Percentiles rank a stretch among this genome's conserved stretches.
Conservation (phyloP, 441 rosid species). For the Raphanus hybrid region DNA sequence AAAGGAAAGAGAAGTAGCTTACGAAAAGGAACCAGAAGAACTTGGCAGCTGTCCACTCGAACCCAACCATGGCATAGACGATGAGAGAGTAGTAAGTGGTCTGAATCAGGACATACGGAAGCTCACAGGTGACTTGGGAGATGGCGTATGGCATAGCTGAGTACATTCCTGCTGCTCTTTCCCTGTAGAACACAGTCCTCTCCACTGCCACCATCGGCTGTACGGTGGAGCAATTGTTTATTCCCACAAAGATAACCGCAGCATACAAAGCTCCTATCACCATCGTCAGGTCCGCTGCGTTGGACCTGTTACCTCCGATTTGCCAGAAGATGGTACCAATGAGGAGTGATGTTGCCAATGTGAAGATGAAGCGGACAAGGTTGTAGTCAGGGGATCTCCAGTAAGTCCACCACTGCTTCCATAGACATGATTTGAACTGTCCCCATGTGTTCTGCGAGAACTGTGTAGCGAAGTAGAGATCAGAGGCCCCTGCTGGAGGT, state of each 20-base stretch:
- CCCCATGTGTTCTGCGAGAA: constrained; percentile 25
- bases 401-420: constrained; percentile 29
- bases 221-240: constrained; percentile 20
- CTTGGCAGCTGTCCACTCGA: constrained; percentile 26
- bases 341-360: constrained; percentile 8
- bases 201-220: constrained; percentile 27
- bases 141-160: constrained; percentile 26
- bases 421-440: constrained; percentile 25
- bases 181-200: constrained; percentile 26
- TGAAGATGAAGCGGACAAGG: constrained; percentile 24
- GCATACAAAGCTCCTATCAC: constrained; percentile 21
- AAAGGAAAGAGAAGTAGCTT: constrained; percentile 21
- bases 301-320: constrained; percentile 15
- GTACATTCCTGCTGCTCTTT: constrained; percentile 25
- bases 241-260: not conserved
- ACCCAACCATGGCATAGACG: constrained; percentile 24
- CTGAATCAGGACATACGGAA: constrained; percentile 11
- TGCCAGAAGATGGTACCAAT: constrained; percentile 31
- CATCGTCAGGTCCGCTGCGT: constrained; percentile 16
- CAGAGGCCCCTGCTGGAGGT: constrained; percentile 18
- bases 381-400: constrained; percentile 22
- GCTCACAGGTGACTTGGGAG: constrained; percentile 27
- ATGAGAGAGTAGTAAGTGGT: constrained; percentile 22
- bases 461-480: constrained; percentile 24
- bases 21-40: constrained; percentile 28